Percentiles rank a stretch among this genome's conserved stretches.
Conservation (phyloP, 768 basidiomycete genomes). For the Naganishia vaughanmartiniae region DNA sequence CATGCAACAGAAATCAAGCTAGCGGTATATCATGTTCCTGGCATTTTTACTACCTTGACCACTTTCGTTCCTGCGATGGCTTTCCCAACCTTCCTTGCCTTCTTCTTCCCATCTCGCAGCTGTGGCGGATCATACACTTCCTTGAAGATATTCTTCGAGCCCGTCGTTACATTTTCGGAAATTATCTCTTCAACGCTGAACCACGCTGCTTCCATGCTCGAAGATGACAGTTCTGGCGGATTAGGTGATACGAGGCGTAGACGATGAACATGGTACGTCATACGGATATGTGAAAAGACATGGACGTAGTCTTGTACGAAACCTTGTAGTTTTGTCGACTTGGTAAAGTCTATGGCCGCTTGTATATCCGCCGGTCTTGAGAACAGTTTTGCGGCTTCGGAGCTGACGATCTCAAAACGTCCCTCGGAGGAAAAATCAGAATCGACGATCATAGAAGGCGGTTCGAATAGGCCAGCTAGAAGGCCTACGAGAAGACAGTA, state of each 20-base stretch:
- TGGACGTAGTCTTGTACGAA: constrained; percentile 66
- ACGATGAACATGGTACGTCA: constrained; percentile 60
- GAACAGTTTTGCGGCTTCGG: neutral
- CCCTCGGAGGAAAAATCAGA: constrained; percentile 32
- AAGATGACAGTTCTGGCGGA: neutral
- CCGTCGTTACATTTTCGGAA: constrained; percentile 11
- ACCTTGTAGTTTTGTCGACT: neutral
- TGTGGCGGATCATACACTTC: constrained; percentile 9
- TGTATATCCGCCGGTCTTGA: neutral
- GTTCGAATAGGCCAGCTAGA: constrained; percentile 83
- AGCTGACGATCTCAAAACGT: neutral
- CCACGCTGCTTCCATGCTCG: neutral
- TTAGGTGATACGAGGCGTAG: neutral
- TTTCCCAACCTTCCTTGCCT: neutral
- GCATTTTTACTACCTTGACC: constrained; percentile 22
- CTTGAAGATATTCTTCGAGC: constrained; percentile 14
- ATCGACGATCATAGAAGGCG: constrained; percentile 56
- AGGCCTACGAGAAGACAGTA: constrained; percentile 62
- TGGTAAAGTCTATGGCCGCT: neutral
- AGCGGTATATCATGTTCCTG: neutral
- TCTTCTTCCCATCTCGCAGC: constrained; percentile 10
- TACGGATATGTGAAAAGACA: constrained; percentile 84
- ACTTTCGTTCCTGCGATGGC: neutral
- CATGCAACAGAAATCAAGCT: too few species aligned
- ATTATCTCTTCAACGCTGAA: constrained; percentile 5